Evolutionary conservation across 805 yeast species (phyloP), one percentile per base, ranked within the genome.

Genomic region (Saccharomycopsis olivae): DNA sequence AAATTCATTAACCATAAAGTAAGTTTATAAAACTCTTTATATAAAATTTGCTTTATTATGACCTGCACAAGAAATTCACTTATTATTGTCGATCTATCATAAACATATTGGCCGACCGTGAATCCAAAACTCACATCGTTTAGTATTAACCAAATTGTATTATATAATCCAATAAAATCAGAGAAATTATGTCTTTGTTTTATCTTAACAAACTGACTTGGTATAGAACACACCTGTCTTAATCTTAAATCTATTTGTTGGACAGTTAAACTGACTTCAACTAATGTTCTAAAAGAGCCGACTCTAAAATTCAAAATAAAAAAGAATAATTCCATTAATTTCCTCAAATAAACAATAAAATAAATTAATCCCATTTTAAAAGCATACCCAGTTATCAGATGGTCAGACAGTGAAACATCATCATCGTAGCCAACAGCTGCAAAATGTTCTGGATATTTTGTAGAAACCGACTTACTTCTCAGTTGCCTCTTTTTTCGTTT

Each of bases 91-190:
- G 60, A 55, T 39, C 60, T 62, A 4, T 64, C 71, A 18, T 59
- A 50, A 3, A 79, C 43, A 1, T 71, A 48, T 9, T 74, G 63
- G 0, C 78, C 69, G 0, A 83, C 47, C 1, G 79, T 64, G 6
- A 73, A 52, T 0, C 98, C 98, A 27, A 88, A 55, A 1, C 88
- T 65, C 5, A 83, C 55, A 56, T 92, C 98, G 56, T 92, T 89
- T 3, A 77, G 57, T 0, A 86, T 78, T 14, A 92, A 63, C 97
- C 97, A 92, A 1, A 88, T 46, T 1, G 88, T 78, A 52, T 94
- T 94, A 63, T 85, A 86, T 46, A 89, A 73, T 43, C 78, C 67
- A 51, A 83, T 82, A 51, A 82, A 83, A 53, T 80, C 72, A 52
- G 78, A 65, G 53, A 71, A 61, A 53, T 69, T 29, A 42, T 47